Base-by-base conservation (phyloP, 257 asterid species). In the Asclepias syriaca region DNA sequence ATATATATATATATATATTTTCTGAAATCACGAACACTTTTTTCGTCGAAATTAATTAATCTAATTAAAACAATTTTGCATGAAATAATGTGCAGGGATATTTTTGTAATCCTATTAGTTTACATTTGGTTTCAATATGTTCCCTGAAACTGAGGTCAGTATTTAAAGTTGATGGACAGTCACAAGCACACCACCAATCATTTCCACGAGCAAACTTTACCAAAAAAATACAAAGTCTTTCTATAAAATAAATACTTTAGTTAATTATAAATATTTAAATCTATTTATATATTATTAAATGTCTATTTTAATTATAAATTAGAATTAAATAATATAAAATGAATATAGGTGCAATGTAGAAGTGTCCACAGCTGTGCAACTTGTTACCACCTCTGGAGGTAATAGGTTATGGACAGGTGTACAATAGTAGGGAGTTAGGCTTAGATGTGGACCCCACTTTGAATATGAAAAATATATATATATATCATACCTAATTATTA, bases 381-480 rank as follows among this genome's bases (percentile, higher is more conserved):
- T 51, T 79, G 88, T 72, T 75, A 68, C 55, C 63, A 16, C 10
- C 10, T 6, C 3, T 4, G 5, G 39, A 43, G 48, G 48, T 18
- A 8, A 50, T 32, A 3, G 11, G 2, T 19, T 43, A 24, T 68
- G 40, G 61, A 34, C 21, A 55, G 59, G 14, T 63, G 68, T 15
- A 0, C 2, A 34, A 34, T 0, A 34, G 65, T 1, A 22, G 40
- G 21, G 68, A 65, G 34, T 73, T 72, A 12, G 73, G 73, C 70
- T 34, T 34, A 22, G 55, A 40, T 56, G 56, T 69, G 77, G 84
- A 83, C 18, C 80, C 84, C 73, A 43, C 48, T 9, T 43, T 8
- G 10, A 43, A 1, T 24, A 8, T 13, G 8, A 29, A 29, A 29
- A 0, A 29, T 24, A 24, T 24, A 29, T 29, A 29, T 29, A 29